A percentile compares a stretch with the other conserved stretches of the same genome.
Conservation (phyloP, 371 early-diverging fungal species). For the Gilbertella persicaria region DNA sequence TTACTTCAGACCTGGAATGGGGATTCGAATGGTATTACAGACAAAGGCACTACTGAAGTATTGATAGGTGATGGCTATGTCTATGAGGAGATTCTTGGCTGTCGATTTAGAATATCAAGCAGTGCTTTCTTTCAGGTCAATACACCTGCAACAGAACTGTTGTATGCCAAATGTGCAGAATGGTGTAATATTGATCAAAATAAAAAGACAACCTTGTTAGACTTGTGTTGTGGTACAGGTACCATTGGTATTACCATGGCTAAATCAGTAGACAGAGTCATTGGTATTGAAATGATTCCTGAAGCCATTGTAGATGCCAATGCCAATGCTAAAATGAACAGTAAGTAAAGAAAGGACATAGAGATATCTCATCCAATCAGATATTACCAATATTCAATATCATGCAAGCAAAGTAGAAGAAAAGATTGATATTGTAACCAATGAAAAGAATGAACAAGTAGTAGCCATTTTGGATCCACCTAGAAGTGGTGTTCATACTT, state of each 20-base stretch:
- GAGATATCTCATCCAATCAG: conserved; percentile 15
- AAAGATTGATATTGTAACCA: conserved; percentile 49
- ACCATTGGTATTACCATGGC: conserved; percentile 81
- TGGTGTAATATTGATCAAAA: conserved; percentile 31
- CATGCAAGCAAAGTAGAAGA: conserved; percentile 70
- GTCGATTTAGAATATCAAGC: conserved; percentile 68
- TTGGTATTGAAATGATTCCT: conserved; percentile 72
- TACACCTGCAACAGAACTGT: conserved; percentile 63
- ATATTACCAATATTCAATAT: conserved; percentile 58
- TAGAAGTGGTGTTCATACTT: conserved; percentile 62
- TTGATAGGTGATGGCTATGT: conserved; percentile 56
- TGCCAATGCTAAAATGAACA: conserved; percentile 64
- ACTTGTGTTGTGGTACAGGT: conserved; percentile 86
- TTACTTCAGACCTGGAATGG: conserved; percentile 53
- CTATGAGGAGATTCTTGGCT: conserved; percentile 60
- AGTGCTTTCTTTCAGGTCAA: conserved; percentile 81
- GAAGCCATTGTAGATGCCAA: conserved; percentile 74
- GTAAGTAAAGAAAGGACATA: conserved; percentile 18
- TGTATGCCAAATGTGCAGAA: conserved; percentile 52
- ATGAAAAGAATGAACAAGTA: conserved; percentile 37
- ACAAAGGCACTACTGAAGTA: conserved; percentile 40
- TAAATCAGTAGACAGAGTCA: conserved; percentile 57
- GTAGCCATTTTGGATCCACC: conserved; percentile 83
- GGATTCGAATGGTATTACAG: conserved; percentile 51
- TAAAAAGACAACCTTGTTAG: conserved; percentile 51